Percentiles rank a stretch among this genome's conserved stretches.
These are phyloP conservation scores for Pyrenophora seminiperda DNA, from an alignment of 2,329 filamentous ascomycete genomes.

Conservation along the genomic window DNA sequence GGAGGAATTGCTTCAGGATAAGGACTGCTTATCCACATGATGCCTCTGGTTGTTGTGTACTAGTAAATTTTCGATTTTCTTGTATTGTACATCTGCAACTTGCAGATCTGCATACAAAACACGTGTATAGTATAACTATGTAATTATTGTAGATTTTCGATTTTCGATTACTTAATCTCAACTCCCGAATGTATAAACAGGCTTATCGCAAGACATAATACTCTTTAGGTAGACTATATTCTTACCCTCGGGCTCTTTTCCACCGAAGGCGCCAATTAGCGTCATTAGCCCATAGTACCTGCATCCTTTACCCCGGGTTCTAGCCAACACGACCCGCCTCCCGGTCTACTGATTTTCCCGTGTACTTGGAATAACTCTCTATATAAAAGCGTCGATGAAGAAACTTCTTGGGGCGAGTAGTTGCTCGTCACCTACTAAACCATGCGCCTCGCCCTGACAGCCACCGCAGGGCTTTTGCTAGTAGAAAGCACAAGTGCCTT, in stretches of 20 bases:
- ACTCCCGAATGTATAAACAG: too few relatives aligned
- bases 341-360: slow-evolving; percentile 26
- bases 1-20: too few relatives aligned
- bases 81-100: too few relatives aligned
- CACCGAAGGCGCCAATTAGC: slow-evolving; percentile 22
- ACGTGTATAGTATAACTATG: too few relatives aligned
- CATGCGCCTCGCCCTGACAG: slow-evolving; percentile 19
- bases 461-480: slow-evolving; percentile 17
- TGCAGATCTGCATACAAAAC: too few relatives aligned
- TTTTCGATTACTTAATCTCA: too few relatives aligned
- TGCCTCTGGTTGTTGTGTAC: too few relatives aligned
- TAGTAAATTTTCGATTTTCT: too few relatives aligned
- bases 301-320: slow-evolving; percentile 25
- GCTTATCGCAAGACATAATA: too few relatives aligned
- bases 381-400: slow-evolving; percentile 17
- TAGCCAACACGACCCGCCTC: slow-evolving; percentile 12
- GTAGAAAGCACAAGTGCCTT: slow-evolving; percentile 20
- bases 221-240: too few relatives aligned
- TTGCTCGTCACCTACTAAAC: slow-evolving; percentile 2
- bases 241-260: slow-evolving; percentile 19
- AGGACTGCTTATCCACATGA: too few relatives aligned
- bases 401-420: neutral
- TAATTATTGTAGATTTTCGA: too few relatives aligned
- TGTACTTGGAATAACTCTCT: slow-evolving; percentile 5
- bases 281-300: slow-evolving; percentile 11